Conservation (phyloP, 73 alveolate species). For the Durusdinium trenchii region DNA sequence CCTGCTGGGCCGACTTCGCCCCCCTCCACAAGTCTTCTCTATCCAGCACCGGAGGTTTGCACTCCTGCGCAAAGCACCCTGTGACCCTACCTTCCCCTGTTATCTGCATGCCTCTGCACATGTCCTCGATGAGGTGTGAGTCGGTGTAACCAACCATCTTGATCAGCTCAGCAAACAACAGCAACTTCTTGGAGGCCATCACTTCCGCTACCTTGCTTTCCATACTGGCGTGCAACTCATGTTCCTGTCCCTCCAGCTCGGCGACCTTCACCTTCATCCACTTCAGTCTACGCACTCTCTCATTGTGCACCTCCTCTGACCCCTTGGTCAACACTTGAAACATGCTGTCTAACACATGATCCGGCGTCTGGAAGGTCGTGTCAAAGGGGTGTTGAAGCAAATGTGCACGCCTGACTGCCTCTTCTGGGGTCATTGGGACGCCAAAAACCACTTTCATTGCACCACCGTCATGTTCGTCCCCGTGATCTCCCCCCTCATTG, state of each 20-base stretch:
- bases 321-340: too few relatives aligned
- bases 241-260: background rate
- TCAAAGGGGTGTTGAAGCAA: too few relatives aligned
- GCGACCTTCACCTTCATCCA: background rate
- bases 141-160: background rate
- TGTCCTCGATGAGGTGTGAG: background rate
- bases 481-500: too few relatives aligned
- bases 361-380: too few relatives aligned
- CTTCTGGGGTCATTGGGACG: too few relatives aligned
- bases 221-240: background rate
- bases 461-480: too few relatives aligned
- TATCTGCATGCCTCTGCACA: background rate
- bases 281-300: background rate
- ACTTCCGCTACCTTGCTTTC: background rate
- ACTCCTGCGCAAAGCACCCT: too few relatives aligned
- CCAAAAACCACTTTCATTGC: too few relatives aligned
- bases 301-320: background rate
- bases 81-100: constrained; percentile 6
- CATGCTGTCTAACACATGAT: too few relatives aligned
- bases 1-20: background rate
- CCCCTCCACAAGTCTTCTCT: background rate
- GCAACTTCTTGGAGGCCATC: background rate
- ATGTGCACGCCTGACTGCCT: too few relatives aligned
- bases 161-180: background rate
- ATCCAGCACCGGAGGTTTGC: background rate